Evolutionary conservation across 1,284 basidiomycete genomes (phyloP).

Genomic region (Golubevia sp.): DNA sequence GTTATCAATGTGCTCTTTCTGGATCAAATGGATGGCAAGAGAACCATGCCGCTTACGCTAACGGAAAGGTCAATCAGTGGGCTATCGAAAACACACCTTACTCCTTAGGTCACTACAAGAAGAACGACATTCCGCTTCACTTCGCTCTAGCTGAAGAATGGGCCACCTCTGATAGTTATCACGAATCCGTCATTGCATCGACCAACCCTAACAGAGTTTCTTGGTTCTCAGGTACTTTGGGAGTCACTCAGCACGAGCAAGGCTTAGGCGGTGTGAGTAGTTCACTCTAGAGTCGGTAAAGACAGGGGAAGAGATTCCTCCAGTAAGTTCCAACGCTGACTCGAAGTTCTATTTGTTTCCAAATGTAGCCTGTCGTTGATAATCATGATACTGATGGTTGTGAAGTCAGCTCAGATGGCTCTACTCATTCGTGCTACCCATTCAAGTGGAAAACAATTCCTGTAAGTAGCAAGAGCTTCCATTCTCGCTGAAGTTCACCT

Average conservation of each 20-base stretch:
- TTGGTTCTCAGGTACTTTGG: conserved; percentile 25
- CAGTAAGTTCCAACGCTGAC: too few relatives aligned
- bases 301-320: neutral
- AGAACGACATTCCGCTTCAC: conserved; percentile 39
- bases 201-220: conserved; percentile 36
- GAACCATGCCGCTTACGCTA: conserved; percentile 43
- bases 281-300: neutral
- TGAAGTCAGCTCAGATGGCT: conserved; percentile 13
- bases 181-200: conserved; percentile 37
- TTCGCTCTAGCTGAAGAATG: conserved; percentile 41
- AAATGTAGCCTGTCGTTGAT: conserved; percentile 18
- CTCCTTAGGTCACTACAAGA: conserved; percentile 37
- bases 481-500: too few relatives aligned
- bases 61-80: conserved; percentile 40
- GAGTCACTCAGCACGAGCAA: neutral
- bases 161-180: conserved; percentile 39
- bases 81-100: conserved; percentile 35
- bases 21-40: conserved; percentile 39
- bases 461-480: too few relatives aligned
- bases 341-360: neutral
- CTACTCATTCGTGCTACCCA: conserved; percentile 22
- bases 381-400: conserved; percentile 17
- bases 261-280: neutral
- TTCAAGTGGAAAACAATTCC: conserved; percentile 41
- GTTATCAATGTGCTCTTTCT: conserved; percentile 39